phyloP scores from a whole-genome alignment of 2,329 filamentous ascomycete species.

The Xylaria hypoxylon region DNA sequence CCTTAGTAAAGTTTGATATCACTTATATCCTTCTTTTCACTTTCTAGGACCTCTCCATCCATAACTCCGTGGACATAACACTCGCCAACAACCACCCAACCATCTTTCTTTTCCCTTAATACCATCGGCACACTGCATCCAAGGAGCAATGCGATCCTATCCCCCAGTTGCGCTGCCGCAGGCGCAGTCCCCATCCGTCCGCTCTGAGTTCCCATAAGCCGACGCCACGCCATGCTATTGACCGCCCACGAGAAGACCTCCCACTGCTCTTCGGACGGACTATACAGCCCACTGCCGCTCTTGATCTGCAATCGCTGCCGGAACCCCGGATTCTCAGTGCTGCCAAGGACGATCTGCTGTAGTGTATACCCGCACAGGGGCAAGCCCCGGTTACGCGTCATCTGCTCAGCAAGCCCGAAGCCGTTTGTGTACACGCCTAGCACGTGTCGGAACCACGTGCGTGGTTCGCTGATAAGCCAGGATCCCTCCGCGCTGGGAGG shows the following conservation, averaged over 20 bases:
- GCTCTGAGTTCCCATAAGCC: background rate
- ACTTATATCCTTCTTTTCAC: background rate
- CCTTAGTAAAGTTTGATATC: constrained; percentile 3
- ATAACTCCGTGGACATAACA: constrained; percentile 1
- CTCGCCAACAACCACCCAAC: constrained; percentile 4
- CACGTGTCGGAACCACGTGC: no score
- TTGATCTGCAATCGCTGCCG: background rate
- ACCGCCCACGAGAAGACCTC: constrained; percentile 11
- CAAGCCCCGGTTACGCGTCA: background rate
- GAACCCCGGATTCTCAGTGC: background rate
- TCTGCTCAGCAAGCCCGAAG: constrained; percentile 3
- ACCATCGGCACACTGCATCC: constrained; percentile 8
- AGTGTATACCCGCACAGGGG: background rate
- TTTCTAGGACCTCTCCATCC: background rate
- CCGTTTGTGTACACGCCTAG: background rate
- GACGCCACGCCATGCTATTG: background rate
- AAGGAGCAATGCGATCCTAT: background rate
- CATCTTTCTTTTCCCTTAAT: background rate
- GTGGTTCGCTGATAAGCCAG: no score
- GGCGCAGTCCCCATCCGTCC: background rate
- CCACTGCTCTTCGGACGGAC: background rate
- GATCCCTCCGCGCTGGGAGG: background rate
- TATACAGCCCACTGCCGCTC: background rate
- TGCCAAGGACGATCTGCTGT: background rate
- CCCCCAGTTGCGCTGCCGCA: background rate